Evolutionary conservation across 106 monocot genomes (phyloP).

Genomic region (Phalaenopsis aphrodite): DNA sequence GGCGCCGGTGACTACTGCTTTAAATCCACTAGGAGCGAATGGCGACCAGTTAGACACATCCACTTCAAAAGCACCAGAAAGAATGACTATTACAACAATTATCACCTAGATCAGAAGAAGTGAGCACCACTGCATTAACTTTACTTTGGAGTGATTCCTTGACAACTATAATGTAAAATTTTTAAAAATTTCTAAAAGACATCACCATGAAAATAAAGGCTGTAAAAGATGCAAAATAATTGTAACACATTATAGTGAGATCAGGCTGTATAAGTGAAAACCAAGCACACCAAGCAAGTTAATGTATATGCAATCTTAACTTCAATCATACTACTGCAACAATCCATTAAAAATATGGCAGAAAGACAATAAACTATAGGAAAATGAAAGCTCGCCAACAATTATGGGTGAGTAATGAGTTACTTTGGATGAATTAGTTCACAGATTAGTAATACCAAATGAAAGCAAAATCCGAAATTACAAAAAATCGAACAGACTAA

Average conservation of each 20-base stretch:
- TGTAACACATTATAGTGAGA: not conserved
- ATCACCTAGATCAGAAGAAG: slow-evolving; percentile 36
- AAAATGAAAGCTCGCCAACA: no score
- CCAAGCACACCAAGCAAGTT: not conserved
- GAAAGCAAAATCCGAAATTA: no score
- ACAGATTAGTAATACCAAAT: no score
- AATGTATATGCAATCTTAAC: no score
- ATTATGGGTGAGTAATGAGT: no score
- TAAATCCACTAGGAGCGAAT: slow-evolving; percentile 91
- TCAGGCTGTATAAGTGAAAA: not conserved
- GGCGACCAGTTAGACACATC: slow-evolving; percentile 96
- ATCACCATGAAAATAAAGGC: not conserved
- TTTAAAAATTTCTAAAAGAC: not conserved
- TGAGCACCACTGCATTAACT: not conserved
- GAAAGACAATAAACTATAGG: not conserved
- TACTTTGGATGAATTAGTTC: no score
- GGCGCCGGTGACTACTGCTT: slow-evolving; percentile 88
- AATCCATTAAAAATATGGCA: not conserved
- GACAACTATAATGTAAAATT: not conserved
- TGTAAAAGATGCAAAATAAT: not conserved
- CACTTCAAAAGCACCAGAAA: slow-evolving; percentile 79
- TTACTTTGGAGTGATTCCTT: not conserved
- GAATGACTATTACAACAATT: slow-evolving; percentile 83
- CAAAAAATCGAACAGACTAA: no score
- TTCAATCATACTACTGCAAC: not conserved